Base-by-base conservation (phyloP, 345 rosid genomes). In the Viola odorata region DNA sequence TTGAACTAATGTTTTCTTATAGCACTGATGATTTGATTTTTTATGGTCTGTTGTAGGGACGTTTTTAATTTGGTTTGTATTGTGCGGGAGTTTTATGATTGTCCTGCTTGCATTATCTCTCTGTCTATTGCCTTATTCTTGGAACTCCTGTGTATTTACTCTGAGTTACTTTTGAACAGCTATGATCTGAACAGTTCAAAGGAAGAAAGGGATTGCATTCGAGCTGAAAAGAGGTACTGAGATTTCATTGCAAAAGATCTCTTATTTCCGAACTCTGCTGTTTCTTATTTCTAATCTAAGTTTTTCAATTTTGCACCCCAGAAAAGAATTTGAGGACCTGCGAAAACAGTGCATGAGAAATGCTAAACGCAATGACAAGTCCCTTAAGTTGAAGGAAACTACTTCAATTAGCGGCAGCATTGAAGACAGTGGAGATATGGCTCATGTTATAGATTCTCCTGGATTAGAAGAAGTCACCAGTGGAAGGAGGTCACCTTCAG, bases 241-340 rank as follows among this genome's bases (percentile, higher is more conserved):
- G 1, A 64, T 53, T 23, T 16, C 68, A 23, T 57, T 4, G 3
- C 9, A 4, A 50, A 47, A 51, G 16, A 63, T 40, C 5, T 12
- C 5, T 44, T 45, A 3, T 10, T 41, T 12, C 42, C 14, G 57
- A 17, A 1, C 37, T 48, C 13, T 37, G 7, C 12, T 6, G 47
- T 48, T 72, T 70, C 45, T 50, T 50, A 53, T 41, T 3, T 12
- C 51, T 5, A 3, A 10, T 41, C 23, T 45, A 6, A 36, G 32
- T 59, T 50, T 51, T 57, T 68, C 32, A 23, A 32, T 55, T 10
- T 45, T 63, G 4, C 60, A 50, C 68, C 47, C 65, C 85, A 91
- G 96, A 69, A 81, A 74, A 70, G 83, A 82, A 74, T 91, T 84
- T 59, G 90, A 88, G 68, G 69, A 63, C 70, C 67, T 88, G 66